Evolutionary conservation across 306 rosid species (phyloP).

Genomic region (Chamaecrista fasciculata): DNA sequence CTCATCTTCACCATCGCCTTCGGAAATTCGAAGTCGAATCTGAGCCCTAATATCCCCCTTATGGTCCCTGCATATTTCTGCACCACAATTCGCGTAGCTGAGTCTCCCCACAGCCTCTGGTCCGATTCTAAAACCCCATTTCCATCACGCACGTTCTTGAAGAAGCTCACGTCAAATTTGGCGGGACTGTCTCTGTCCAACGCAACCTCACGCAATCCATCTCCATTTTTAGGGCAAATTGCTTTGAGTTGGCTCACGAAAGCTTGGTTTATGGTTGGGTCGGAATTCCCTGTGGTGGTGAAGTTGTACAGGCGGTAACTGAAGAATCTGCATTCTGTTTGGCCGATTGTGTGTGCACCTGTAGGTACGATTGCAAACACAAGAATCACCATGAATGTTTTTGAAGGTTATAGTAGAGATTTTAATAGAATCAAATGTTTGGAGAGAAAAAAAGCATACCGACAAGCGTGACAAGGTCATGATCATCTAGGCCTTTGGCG

Average conservation of each 20-base stretch:
- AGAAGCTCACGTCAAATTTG: slow-evolving; percentile 53
- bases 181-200: slow-evolving; percentile 50
- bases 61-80: slow-evolving; percentile 53
- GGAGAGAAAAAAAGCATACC: slow-evolving; percentile 41
- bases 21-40: slow-evolving; percentile 60
- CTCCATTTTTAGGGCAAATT: slow-evolving; percentile 44
- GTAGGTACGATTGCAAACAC: background rate
- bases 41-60: slow-evolving; percentile 53
- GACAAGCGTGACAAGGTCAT: slow-evolving; percentile 67
- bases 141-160: slow-evolving; percentile 60
- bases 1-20: slow-evolving; percentile 80
- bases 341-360: slow-evolving; percentile 63
- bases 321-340: slow-evolving; percentile 49
- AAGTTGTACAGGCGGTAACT: slow-evolving; percentile 49
- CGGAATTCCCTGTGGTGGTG: slow-evolving; percentile 50
- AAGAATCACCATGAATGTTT: too few relatives aligned
- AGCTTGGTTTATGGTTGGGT: slow-evolving; percentile 52
- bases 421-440: too few relatives aligned
- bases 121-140: slow-evolving; percentile 70
- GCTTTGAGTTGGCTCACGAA: slow-evolving; percentile 40
- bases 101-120: slow-evolving; percentile 66
- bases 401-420: too few relatives aligned
- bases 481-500: slow-evolving; percentile 66
- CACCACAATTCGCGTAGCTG: slow-evolving; percentile 39
- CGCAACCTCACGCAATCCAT: slow-evolving; percentile 46